Percentiles rank a stretch among this genome's conserved stretches.
phyloP scores from a whole-genome alignment of 805 yeast genomes.

The Wickerhamiella qilinensis region DNA sequence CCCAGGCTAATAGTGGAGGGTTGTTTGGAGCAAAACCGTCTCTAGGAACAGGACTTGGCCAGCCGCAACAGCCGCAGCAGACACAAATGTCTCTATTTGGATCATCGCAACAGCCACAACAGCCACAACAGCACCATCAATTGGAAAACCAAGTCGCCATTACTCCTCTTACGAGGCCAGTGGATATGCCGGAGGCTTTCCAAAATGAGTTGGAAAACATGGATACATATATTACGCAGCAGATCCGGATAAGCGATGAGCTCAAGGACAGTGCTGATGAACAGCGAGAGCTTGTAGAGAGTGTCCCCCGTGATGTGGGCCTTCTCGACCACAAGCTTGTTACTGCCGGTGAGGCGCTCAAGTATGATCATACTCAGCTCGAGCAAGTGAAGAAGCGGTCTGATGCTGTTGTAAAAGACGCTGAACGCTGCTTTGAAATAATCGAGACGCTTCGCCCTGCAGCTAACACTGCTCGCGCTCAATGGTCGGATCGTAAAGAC shows the following conservation, averaged over 20 bases:
- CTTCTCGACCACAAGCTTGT: slow-evolving; percentile 33
- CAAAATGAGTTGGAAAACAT: slow-evolving; percentile 40
- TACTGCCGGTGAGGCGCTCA: slow-evolving; percentile 37
- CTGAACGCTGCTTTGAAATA: slow-evolving; percentile 18
- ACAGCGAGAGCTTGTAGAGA: slow-evolving; percentile 24
- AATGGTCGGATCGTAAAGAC: slow-evolving; percentile 21
- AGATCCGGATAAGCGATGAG: slow-evolving; percentile 36
- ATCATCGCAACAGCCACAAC: background rate
- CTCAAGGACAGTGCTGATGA: slow-evolving; percentile 30
- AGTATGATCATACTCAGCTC: slow-evolving; percentile 27
- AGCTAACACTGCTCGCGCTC: slow-evolving; percentile 7
- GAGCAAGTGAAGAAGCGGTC: slow-evolving; percentile 15
- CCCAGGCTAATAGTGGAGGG: too few species aligned
- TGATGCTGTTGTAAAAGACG: slow-evolving; percentile 17
- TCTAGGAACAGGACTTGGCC: too few species aligned
- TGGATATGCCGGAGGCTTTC: slow-evolving; percentile 38
- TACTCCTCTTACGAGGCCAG: slow-evolving; percentile 41
- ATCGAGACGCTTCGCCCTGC: slow-evolving; percentile 17
- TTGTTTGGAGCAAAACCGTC: too few species aligned
- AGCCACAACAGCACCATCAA: background rate
- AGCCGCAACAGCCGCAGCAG: too few species aligned
- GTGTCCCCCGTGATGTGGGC: slow-evolving; percentile 40
- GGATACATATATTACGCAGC: slow-evolving; percentile 38
- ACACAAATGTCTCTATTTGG: too few species aligned
- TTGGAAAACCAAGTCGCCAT: too few species aligned